Evolutionary conservation across 257 asterid species (phyloP), one percentile per base, ranked within the genome.

Genomic region (Nicotiana noctiflora): DNA sequence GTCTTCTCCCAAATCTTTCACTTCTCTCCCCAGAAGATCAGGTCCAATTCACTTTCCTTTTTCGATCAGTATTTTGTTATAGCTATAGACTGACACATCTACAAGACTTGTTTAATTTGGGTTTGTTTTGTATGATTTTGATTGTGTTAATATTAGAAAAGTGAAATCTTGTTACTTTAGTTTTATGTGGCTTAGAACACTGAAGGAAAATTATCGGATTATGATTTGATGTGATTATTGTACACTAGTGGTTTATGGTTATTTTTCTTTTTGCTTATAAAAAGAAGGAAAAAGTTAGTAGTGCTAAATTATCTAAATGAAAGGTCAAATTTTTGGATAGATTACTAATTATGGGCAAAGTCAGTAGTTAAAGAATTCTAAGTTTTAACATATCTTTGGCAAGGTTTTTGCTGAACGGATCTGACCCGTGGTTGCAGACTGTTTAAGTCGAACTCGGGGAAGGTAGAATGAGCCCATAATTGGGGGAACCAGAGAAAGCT

Each of bases 1-100:
- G 14, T 53, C 78, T 72, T 31, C 18, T 76, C 80, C 80, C 10
- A 76, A 76, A 56, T 76, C 80, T 31, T 29, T 27, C 67, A 10
- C 49, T 4, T 18, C 74, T 14, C 74, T 64, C 74, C 74, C 46
- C 11, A 40, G 12, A 18, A 56, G n/a, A 76, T 37, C 80, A 76
- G 80, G 80, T 76, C 18, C 32, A 76, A 29, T 55, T 56, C 53
- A 29, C 37, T 55, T 55, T 31, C 27, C 67, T 40, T 34, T 68
- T 14, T 19, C 44, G 32, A 34, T n/a, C 1, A 25, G n/a, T 29
- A 18, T 31, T 13, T 25, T 10, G 14, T 64, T 29, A 17, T 23
- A 18, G 27, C 46, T n/a, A 6, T 18, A 14, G 19, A 6, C 53
- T 17, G 29, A 68, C 27, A 3, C 4, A 44, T 32, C 27, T 66